Evolutionary conservation across 768 basidiomycete genomes (phyloP), one percentile per base, ranked within the genome.

Genomic region (Aureoboletus auriporus): DNA sequence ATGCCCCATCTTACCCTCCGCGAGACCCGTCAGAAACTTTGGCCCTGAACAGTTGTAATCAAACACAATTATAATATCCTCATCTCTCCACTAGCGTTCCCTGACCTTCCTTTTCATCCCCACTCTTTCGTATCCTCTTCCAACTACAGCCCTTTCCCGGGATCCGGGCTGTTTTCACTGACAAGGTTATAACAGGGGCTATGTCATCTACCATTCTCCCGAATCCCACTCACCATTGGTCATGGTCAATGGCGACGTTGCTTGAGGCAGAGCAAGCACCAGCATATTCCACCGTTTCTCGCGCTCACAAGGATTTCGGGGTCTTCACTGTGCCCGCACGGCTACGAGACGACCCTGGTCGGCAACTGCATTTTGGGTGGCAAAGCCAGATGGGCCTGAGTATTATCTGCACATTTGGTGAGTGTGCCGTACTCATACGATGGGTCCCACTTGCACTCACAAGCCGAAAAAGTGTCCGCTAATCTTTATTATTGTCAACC

Each of bases 401-500:
- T 6, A 48, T 74, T 9, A 68, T 72, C 8, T 73, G 75, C 37
- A 78, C 79, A 16, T 71, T 78, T 58, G 63, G 72, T 71, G 47
- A 58, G 72, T 27, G 35, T 53, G 43, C 50, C 36, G 37, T 48
- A 9, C 39, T 44, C 3, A 50, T 27, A 44, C 30, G 47, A 49
- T 47, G 27, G 20, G 20, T n/a, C 1, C 2, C 5, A 0, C 26
- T 39, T 27, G 16, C n/a, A 8, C 20, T 58, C 14, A 53, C 50
- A 7, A 16, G 2, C 7, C 48, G 6, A 16, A 2, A 12, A 44
- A 67, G 67, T 55, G 39, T 80, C 80, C 27, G 76, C 81, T 26
- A 91, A 92, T 61, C 67, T 93, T 42, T 92, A 90, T 61, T 93
- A 91, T 51, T 86, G 83, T 52, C 87, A 89, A 66, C 89, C 89